Evolutionary conservation across 306 rosid genomes (phyloP), one percentile per base, ranked within the genome.

Genomic region (Abrus precatorius): DNA sequence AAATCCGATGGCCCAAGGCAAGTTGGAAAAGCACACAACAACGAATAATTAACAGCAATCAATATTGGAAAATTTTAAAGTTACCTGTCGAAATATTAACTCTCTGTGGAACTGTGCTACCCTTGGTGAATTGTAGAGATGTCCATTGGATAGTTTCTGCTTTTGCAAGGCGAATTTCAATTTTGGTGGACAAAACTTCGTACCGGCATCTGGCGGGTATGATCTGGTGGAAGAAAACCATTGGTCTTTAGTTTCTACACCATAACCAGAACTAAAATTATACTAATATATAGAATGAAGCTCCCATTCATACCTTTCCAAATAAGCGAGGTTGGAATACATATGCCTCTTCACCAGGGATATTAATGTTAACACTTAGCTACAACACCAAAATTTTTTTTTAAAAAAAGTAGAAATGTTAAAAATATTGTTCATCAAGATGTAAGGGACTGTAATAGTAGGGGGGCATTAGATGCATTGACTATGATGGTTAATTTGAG

Each of bases 121-220:
- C 89, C 59, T 77, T 87, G 67, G 86, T 82, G 83, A 81, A 92
- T 83, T 94, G 97, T 5, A 94, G 97, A 56, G 91, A 73, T 7
- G 75, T 13, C 98, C 98, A 94, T 0, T 71, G 80, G 73, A 86
- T 53, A 53, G 71, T 43, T 63, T 92, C 97, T 28, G 88, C 94
- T 87, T 94, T 94, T 12, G 79, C 89, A 43, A 94, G 92, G 75
- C 82, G 92, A 57, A 94, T 88, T 87, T 94, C 97, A 87, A 94
- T 68, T 91, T 94, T 94, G 43, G 98, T 94, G 47, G 88, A 70
- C 78, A 92, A 78, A 77, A 92, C 90, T 1, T 68, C 85, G 69
- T 76, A 86, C 70, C 86, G 86, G 84, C 95, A 86, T 77, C 79
- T 75, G 33, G 86, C 86, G 43, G 93, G 91, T 76, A 86, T 67